These are phyloP conservation scores for Peronospora farinosa DNA, from an alignment of 352 stramenopile species.

Conservation along the genomic window DNA sequence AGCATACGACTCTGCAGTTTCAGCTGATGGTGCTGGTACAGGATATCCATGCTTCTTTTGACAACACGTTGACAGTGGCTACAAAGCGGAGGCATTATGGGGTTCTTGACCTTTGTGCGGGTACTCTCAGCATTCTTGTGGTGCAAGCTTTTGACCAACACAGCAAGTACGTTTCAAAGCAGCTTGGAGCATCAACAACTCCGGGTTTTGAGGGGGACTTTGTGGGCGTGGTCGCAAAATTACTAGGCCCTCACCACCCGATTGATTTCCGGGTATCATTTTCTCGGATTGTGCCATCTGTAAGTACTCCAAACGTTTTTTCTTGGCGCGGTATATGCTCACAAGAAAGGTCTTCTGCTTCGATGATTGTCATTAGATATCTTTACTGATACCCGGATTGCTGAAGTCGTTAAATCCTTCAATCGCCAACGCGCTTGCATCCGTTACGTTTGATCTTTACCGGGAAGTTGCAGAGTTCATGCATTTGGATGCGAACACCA, in stretches of 20 bases:
- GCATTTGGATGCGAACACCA: conserved; percentile 3
- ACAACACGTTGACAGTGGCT: conserved; percentile 4
- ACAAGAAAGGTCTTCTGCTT: not conserved
- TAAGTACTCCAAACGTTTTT: conserved; percentile 13
- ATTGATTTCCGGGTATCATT: conserved; percentile 37
- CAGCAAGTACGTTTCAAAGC: conserved; percentile 3
- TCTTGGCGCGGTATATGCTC: not conserved
- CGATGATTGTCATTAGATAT: conserved; percentile 9
- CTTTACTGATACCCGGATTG: conserved; percentile 16
- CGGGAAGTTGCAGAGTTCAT: conserved; percentile 23
- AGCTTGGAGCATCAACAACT: conserved; percentile 4
- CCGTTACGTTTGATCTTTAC: conserved; percentile 37
- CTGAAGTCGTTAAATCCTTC: conserved; percentile 17
- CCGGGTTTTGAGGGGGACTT: conserved; percentile 13
- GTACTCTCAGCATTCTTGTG: conserved; percentile 22
- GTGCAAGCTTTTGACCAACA: conserved; percentile 19
- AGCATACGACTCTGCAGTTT: conserved; percentile 44
- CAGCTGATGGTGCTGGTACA: conserved; percentile 36
- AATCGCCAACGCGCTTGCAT: conserved; percentile 25
- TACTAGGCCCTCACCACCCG: conserved; percentile 33
- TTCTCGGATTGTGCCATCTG: conserved; percentile 28
- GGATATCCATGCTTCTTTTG: conserved; percentile 26
- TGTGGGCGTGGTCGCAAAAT: conserved; percentile 12
- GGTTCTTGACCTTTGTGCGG: conserved; percentile 25
- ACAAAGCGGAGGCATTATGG: conserved; percentile 25